A percentile compares a stretch with the other conserved stretches of the same genome.
Conservation (phyloP, 2,329 filamentous ascomycete species). For the Pseudomassariella vexata region DNA sequence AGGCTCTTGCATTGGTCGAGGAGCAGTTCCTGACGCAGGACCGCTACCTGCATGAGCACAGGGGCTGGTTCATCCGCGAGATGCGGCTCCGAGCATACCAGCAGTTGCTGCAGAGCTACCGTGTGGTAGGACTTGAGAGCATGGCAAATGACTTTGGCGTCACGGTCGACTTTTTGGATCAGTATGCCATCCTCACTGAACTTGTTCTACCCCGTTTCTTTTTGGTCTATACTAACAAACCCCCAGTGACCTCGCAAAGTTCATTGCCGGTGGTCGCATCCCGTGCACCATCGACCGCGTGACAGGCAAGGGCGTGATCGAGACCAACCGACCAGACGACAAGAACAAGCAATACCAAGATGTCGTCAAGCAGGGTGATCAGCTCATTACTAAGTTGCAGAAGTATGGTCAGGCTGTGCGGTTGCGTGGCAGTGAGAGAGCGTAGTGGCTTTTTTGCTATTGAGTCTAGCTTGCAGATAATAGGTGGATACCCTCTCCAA, state of each 20-base stretch:
- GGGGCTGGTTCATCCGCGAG: constrained; percentile 94
- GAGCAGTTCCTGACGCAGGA: constrained; percentile 91
- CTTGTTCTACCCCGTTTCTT: neutral
- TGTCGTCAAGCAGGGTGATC: constrained; percentile 94
- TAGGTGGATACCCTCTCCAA: neutral
- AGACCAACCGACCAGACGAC: constrained; percentile 95
- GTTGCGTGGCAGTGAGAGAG: constrained; percentile 88
- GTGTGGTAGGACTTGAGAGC: constrained; percentile 90
- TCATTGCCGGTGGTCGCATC: constrained; percentile 91
- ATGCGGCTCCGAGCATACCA: constrained; percentile 96
- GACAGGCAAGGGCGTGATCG: constrained; percentile 91
- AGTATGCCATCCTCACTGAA: constrained; percentile 59
- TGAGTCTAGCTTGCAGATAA: neutral
- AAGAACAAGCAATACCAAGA: constrained; percentile 99
- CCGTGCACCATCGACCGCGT: constrained; percentile 97
- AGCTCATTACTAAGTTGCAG: constrained; percentile 96
- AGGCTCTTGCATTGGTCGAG: constrained; percentile 82
- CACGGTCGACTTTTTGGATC: constrained; percentile 91
- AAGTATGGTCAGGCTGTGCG: constrained; percentile 98
- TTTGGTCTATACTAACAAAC: constrained; percentile 5
- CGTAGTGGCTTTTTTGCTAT: constrained; percentile 39
- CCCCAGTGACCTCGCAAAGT: constrained; percentile 82
- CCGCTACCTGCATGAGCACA: constrained; percentile 92
- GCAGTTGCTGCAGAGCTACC: constrained; percentile 94
- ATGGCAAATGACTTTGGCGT: constrained; percentile 98